A percentile compares a stretch with the other conserved stretches of the same genome.
phyloP scores from a whole-genome alignment of 23 red algal genomes.

The Chondrus crispus region DNA sequence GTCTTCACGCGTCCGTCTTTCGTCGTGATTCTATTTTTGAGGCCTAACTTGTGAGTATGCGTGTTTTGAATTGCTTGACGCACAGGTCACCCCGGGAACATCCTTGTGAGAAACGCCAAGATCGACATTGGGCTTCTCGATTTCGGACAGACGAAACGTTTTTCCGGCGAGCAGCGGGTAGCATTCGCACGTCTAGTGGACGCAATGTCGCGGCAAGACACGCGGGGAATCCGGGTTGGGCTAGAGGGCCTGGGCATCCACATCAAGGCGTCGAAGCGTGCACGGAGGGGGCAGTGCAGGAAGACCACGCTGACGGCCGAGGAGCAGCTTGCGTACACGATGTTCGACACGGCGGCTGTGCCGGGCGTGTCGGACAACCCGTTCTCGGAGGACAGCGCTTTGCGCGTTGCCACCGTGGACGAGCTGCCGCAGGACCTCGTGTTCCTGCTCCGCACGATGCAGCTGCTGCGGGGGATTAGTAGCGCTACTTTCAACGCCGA shows the following conservation, averaged over 20 bases:
- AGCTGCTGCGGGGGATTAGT: conserved; percentile 68
- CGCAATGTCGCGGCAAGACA: conserved; percentile 53
- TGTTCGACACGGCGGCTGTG: conserved; percentile 74
- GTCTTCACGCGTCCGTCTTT: too few species aligned
- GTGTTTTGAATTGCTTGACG: background rate
- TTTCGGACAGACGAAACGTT: conserved; percentile 85
- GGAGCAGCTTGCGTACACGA: conserved; percentile 69
- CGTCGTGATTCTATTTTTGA: too few species aligned
- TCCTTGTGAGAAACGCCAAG: conserved; percentile 46
- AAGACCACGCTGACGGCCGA: conserved; percentile 14
- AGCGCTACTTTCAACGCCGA: conserved; percentile 37
- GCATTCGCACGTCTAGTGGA: conserved; percentile 61
- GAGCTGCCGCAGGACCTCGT: conserved; percentile 71
- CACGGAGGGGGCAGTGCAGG: background rate
- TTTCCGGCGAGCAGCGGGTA: conserved; percentile 25
- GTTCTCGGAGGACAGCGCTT: conserved; percentile 48
- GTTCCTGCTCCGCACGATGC: conserved; percentile 73
- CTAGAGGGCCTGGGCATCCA: conserved; percentile 64
- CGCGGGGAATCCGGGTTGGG: conserved; percentile 13
- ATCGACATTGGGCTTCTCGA: conserved; percentile 74
- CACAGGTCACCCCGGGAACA: conserved; percentile 86
- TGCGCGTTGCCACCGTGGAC: conserved; percentile 43
- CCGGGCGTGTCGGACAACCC: conserved; percentile 61
- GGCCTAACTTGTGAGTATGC: too few species aligned
- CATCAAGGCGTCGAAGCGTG: background rate